Evolutionary conservation across 495 filamentous ascomycete genomes (phyloP), one percentile per base, ranked within the genome.

Genomic region (Trypethelium eluteriae): DNA sequence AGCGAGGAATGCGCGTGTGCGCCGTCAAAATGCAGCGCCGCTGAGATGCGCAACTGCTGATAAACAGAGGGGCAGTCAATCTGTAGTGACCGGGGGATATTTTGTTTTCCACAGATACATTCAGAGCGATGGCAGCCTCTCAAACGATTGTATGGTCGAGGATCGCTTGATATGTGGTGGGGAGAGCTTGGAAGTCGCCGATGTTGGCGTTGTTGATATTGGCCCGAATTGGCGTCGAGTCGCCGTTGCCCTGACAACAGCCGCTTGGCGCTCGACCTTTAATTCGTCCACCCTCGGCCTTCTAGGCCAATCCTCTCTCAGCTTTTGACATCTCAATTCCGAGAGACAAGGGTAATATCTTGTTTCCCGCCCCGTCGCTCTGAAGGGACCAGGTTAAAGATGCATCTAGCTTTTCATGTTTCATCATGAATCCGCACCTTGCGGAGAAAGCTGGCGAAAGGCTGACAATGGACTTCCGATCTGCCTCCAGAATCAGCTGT

Each of bases 1-100:
- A 59, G 53, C 53, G 53, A 59, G 53, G 53, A 59, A 59, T 59
- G 53, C 53, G 32, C 53, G 53, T 1, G 7, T 59, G 32, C 53
- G 36, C 18, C 32, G 18, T 7, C 3, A 36, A 59, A 18, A 18
- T 53, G 49, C 11, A 34, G 25, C 53, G 53, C 3, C 10, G 53
- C 7, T 6, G 25, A 35, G 25, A 18, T 36, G 36, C 32, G 32
- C 32, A 59, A 3, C 14, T 59, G 32, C 36, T 34, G 2, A 7
- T 14, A 5, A 3, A 59, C 7, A 36, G 6, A 9, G 53, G 36
- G 7, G n/a, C 14, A 7, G 53, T 36, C 3, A 59, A 59, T 5
- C 25, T 25, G 25, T 25, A 25, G 25, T 25, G 25, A 25, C 25
- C 25, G 25, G 25, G 25, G 25, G 25, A 25, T 25, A 25, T 25